These are phyloP conservation scores for Gynochthodes officinalis DNA, from an alignment of 257 asterid species.

Conservation along the genomic window DNA sequence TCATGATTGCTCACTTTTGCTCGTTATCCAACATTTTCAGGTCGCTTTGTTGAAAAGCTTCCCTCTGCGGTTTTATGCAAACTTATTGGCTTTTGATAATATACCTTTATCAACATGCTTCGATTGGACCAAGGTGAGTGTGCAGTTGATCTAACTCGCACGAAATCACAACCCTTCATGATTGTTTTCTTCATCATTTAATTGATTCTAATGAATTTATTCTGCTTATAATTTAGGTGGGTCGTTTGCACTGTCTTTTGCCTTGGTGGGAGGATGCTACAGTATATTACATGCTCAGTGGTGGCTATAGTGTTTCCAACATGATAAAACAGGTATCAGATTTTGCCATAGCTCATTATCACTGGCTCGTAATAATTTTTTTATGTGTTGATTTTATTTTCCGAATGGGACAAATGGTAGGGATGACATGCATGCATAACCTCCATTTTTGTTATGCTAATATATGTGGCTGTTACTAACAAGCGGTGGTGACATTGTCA, in stretches of 20 bases:
- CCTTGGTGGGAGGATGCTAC: constrained; percentile 92
- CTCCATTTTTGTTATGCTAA: background rate
- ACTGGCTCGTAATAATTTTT: background rate
- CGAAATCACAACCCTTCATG: background rate
- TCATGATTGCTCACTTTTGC: background rate
- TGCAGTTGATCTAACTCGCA: constrained; percentile 1
- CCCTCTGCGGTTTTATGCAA: constrained; percentile 64
- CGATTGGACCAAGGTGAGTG: constrained; percentile 63
- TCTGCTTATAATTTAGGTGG: constrained; percentile 45
- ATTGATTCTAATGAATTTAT: constrained; percentile 4
- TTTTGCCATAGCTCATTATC: background rate
- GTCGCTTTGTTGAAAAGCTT: constrained; percentile 67
- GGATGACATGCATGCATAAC: background rate
- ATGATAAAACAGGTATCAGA: constrained; percentile 45
- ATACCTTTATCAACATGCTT: constrained; percentile 46
- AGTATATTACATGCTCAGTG: constrained; percentile 67
- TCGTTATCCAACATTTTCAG: constrained; percentile 26
- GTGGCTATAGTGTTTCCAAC: constrained; percentile 60
- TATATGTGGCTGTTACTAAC: background rate
- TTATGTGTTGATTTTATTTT: background rate
- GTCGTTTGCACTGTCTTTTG: constrained; percentile 72
- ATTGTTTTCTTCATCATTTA: background rate
- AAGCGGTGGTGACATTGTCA: too few relatives aligned
- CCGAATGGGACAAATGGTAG: too few relatives aligned
- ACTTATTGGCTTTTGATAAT: constrained; percentile 45